Base-by-base conservation (phyloP, 345 rosid genomes). In the Aquilaria malaccensis region DNA sequence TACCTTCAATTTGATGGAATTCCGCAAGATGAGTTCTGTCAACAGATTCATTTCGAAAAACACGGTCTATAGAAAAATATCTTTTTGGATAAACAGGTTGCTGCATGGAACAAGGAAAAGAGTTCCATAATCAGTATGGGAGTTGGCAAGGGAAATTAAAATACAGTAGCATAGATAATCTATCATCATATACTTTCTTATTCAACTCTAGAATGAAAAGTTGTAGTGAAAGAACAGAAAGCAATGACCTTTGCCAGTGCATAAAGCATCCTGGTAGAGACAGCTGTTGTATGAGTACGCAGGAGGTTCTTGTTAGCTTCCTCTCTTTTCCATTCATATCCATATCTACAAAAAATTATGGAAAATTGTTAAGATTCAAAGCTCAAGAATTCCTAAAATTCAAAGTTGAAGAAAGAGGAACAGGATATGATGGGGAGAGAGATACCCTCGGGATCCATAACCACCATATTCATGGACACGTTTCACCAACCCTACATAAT, bases 1-100 rank as follows among this genome's bases (percentile, higher is more conserved):
- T 81, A 93, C 98, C 97, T 88, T 94, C 97, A 56, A 94, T 88
- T 73, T 94, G 97, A 77, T 94, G 97, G 67, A 94, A 94, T 73
- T 94, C 97, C 49, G 99, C 99, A 30, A 94, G 86, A 76, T 88
- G 99, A 52, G 97, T 94, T 33, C 86, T 81, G 63, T 94, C 99
- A 14, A 94, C 97, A 15, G 99, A 96, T 76, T 94, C 99, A 65
- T 94, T 94, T 76, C 99, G 84, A 85, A 90, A 94, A 59, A 94
- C 99, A 62, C 99, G 95, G 59, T 94, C 97, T 11, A 94, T 94
- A 0, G 97, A 94, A 79, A 84, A 94, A 78, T 86, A 94, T 69
- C 79, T 88, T 79, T 94, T 90, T 9, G 95, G 97, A 57, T 77
- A 61, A 65, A 89, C 87, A 30, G 95, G 78, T 74, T 76, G 60